phyloP scores from a whole-genome alignment of 2,329 filamentous ascomycete genomes.

The Ceratocystis ficicola region DNA sequence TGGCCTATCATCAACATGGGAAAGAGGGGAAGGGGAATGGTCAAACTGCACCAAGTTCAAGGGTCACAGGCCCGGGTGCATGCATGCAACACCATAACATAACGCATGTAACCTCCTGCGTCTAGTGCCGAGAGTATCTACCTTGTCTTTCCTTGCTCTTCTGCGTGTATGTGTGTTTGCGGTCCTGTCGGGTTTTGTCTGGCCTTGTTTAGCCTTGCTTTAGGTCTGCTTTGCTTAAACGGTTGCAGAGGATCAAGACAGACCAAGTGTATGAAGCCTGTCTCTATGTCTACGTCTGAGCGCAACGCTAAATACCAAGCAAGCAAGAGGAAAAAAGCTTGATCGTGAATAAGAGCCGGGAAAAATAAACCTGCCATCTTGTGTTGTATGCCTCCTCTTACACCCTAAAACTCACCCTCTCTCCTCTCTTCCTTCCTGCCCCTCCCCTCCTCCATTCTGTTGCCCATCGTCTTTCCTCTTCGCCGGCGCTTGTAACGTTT shows the following conservation, averaged over 20 bases:
- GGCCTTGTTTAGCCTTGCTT: no score
- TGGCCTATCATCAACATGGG: not conserved
- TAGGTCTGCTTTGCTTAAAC: not conserved
- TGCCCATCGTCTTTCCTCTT: not conserved
- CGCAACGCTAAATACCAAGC: constrained; percentile 3
- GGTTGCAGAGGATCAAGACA: not conserved
- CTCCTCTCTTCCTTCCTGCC: not conserved
- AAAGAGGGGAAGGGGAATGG: not conserved
- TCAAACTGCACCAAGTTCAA: constrained; percentile 5
- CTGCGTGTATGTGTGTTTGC: no score
- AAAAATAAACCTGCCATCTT: not conserved
- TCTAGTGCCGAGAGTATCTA: not conserved
- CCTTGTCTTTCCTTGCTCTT: no score
- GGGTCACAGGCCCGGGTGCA: constrained; percentile 2
- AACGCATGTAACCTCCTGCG: constrained; percentile 8
- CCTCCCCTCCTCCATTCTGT: not conserved
- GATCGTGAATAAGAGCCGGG: not conserved
- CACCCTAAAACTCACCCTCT: not conserved
- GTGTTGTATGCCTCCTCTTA: not conserved
- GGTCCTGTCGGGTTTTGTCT: no score
- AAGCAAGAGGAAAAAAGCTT: not conserved
- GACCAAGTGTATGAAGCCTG: not conserved
- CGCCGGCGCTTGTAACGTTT: no score
- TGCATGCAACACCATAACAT: constrained; percentile 5
- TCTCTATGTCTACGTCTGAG: not conserved